Evolutionary conservation across 2,329 filamentous ascomycete genomes (phyloP), one percentile per base, ranked within the genome.

Genomic region (Pseudocercospora vitis): DNA sequence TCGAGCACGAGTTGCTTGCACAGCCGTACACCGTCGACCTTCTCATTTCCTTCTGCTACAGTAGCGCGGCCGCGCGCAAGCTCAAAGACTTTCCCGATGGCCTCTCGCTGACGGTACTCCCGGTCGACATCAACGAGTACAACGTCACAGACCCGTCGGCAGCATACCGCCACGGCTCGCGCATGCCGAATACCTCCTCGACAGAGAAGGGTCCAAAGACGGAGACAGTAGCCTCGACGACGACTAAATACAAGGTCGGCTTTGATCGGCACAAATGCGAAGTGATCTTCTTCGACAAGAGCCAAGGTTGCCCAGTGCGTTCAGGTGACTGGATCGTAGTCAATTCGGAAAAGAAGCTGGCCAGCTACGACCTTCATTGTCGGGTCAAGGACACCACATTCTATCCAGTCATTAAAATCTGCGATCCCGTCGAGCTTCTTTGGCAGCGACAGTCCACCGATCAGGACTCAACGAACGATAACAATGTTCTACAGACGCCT

Each of bases 21-120:
- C 88, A 91, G 66, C 89, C 90, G 1, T 83, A 85, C 52, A 89
- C 95, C 0, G 88, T 95, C 9, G 91, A 96, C 66, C 77, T 96
- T 1, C 78, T 96, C 0, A 73, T 95, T 42, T 91, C 84, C 69
- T 88, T 96, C 66, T 91, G 89, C 68, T 94, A 91, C 65, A 67
- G 74, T 9, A 81, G 83, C 42, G 76, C 84, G 4, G 62, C 60
- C 4, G 53, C 52, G 3, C 63, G 62, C 3, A 71, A 69, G 28
- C 69, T 86, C 21, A 73, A 72, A 29, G 76, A 82, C 49, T 81
- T 84, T 47, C 83, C 84, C 0, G 73, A 70, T 31, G 83, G 83
- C 1, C 75, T 86, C 48, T 76, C 76, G 16, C 64, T 85, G 35
- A 75, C 71, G 45, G 77, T 84, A 4, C 81, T 82, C 8, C 62